phyloP scores from a whole-genome alignment of 106 monocot genomes.

The Dioscorea zingiberensis region DNA sequence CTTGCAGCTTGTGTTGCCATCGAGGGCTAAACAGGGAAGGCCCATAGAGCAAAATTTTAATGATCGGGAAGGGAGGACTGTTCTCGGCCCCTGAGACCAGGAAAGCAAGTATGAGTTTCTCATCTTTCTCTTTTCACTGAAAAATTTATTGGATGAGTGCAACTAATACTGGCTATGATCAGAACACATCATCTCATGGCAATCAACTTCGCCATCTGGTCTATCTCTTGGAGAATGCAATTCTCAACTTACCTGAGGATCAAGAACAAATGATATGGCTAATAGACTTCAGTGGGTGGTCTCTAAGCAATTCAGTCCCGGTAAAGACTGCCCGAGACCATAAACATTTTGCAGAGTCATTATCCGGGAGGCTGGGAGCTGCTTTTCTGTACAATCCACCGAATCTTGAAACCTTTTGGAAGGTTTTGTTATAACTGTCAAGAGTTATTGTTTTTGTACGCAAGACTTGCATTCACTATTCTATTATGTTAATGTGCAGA shows the following conservation, averaged over 20 bases:
- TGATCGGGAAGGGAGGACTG: slow-evolving; percentile 61
- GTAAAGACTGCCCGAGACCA: slow-evolving; percentile 61
- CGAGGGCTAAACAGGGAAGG: slow-evolving; percentile 87
- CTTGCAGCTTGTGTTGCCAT: slow-evolving; percentile 47
- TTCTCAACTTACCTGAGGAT: slow-evolving; percentile 65
- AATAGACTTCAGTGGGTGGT: slow-evolving; percentile 87
- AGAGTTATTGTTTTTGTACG: too few species aligned
- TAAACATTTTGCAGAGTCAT: slow-evolving; percentile 55
- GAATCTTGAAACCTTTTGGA: slow-evolving; percentile 72
- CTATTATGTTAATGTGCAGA: slow-evolving; percentile 13
- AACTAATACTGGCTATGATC: neutral
- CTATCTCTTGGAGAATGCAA: slow-evolving; percentile 72
- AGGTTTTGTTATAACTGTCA: slow-evolving; percentile 15
- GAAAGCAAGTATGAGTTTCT: slow-evolving; percentile 46
- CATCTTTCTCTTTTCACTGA: neutral
- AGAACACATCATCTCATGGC: slow-evolving; percentile 77
- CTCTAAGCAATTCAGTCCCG: slow-evolving; percentile 61
- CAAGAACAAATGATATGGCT: slow-evolving; percentile 95
- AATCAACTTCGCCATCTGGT: slow-evolving; percentile 76
- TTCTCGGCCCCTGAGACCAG: slow-evolving; percentile 73
- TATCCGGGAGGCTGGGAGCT: slow-evolving; percentile 58
- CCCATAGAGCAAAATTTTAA: slow-evolving; percentile 67
- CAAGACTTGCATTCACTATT: neutral
- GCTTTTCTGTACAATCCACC: slow-evolving; percentile 60
- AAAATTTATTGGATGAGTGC: neutral